Base-by-base conservation (phyloP, 176 grass and related monocot species). In the Coix lacrymajobi region DNA sequence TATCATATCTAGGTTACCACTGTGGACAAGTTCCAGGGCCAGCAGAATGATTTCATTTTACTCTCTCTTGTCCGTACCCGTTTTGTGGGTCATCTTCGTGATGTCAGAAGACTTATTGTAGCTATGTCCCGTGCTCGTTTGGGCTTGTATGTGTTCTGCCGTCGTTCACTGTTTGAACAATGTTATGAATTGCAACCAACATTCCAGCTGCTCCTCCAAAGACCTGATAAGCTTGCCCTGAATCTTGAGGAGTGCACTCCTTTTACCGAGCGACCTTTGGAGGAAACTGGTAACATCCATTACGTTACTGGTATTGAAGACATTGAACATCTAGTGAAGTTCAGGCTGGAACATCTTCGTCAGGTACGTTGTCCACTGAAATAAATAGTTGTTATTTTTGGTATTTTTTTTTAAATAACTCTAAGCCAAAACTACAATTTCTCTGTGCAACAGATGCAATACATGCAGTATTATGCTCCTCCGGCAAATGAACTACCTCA, bases 1-100 rank as follows among this genome's bases (percentile, higher is more conserved):
- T 93, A 19, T 45, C 11, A 41, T 65, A 25, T 85, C 29, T 88
- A 97, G 95, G 87, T 96, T 80, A 66, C 89, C 2, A 99, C 96
- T 30, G 96, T 99, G 65, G 96, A 99, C 49, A 99, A 99, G 83
- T 99, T 99, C 75, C 96, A 99, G 87, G 96, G 96, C 29, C 96
- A 99, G 70, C 96, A 99, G 75, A 99, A 99, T 88, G 96, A 99
- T 86, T 96, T 96, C 89, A 99, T 99, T 88, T 67, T 99, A 51
- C 77, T 99, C 34, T 99, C 96, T 88, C 86, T 99, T 58, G 96
- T 99, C 25, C 93, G 93, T 20, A 94, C 93, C 7, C 91, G 96
- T 51, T 99, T 96, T 85, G 96, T 99, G 32, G 96, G 96, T 11
- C 96, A 99, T 82, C 85, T 99, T 16, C 92, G 96, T 84, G 93